These are phyloP conservation scores for Tricholoma sp. DNA, from an alignment of 768 basidiomycete genomes.

Conservation along the genomic window DNA sequence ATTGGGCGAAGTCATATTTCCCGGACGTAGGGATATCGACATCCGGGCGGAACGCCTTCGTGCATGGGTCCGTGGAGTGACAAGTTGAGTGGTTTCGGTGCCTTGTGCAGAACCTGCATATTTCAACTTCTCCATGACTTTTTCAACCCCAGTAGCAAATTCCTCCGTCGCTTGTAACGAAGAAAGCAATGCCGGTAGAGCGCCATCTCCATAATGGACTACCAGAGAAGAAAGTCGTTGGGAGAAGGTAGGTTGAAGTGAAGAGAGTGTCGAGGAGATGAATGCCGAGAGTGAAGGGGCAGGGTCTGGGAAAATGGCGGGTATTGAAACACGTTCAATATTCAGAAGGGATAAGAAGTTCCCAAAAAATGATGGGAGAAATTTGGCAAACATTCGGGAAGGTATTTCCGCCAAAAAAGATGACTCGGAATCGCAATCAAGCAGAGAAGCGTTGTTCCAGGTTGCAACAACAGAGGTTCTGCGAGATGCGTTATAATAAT, in stretches of 20 bases:
- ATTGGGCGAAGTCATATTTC: conserved; percentile 25
- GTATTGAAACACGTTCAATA: conserved; percentile 67
- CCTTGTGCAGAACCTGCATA: conserved; percentile 24
- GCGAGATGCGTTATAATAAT: conserved; percentile 89
- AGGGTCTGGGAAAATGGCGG: conserved; percentile 86
- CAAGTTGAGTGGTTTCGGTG: conserved; percentile 11
- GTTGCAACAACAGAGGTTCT: conserved; percentile 54
- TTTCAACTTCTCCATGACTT: conserved; percentile 70
- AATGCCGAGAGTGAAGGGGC: conserved; percentile 70
- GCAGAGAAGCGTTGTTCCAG: conserved; percentile 62
- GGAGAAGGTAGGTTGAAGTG: conserved; percentile 75
- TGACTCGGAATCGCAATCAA: conserved; percentile 41
- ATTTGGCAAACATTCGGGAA: conserved; percentile 49
- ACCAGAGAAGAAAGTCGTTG: conserved; percentile 71
- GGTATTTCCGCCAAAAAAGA: conserved; percentile 13
- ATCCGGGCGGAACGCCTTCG: conserved; percentile 56
- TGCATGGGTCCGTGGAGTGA: conserved; percentile 22
- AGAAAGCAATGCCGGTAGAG: conserved; percentile 66
- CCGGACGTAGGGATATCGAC: conserved; percentile 58
- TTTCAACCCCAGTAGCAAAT: conserved; percentile 68
- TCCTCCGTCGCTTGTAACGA: conserved; percentile 75
- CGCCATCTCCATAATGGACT: conserved; percentile 56
- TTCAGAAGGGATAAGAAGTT: conserved; percentile 60
- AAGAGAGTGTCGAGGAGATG: conserved; percentile 74
- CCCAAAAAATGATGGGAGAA: conserved; percentile 73